Conservation (phyloP, 2,329 filamentous ascomycete species). For the Stachybotrys chartarum region DNA sequence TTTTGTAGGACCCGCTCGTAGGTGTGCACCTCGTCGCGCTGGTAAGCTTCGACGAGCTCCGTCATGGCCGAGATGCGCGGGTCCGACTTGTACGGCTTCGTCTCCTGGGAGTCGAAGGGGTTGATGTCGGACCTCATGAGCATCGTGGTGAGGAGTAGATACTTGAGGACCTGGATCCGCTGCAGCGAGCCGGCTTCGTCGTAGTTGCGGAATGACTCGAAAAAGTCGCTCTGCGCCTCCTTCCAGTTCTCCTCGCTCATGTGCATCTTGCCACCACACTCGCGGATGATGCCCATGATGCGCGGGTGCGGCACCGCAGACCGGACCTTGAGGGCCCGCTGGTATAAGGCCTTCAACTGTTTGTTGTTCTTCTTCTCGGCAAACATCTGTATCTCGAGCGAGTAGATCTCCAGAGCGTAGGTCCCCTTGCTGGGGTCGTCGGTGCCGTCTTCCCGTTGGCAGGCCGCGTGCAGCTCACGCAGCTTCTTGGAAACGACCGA, state of each 20-base stretch:
- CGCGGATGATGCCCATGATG: constrained; percentile 98
- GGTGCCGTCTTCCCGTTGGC: constrained; percentile 76
- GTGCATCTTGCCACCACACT: constrained; percentile 99
- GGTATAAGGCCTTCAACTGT: constrained; percentile 86
- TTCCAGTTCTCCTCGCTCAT: constrained; percentile 99
- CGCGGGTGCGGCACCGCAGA: constrained; percentile 98
- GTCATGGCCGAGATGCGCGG: constrained; percentile 96
- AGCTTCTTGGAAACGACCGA: constrained; percentile 72
- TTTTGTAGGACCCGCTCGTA: constrained; percentile 84
- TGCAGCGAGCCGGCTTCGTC: constrained; percentile 96
- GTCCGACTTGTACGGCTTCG: constrained; percentile 95
- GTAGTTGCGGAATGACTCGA: constrained; percentile 98
- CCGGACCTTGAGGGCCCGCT: constrained; percentile 81
- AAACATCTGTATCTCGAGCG: constrained; percentile 97
- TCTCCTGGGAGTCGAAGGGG: constrained; percentile 97
- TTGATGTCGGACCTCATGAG: constrained; percentile 98
- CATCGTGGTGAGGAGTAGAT: constrained; percentile 94
- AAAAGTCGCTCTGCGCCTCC: constrained; percentile 93
- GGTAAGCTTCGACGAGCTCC: constrained; percentile 91
- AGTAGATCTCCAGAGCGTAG: constrained; percentile 91
- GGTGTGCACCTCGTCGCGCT: constrained; percentile 84
- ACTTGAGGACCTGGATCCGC: constrained; percentile 94
- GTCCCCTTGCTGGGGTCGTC: constrained; percentile 95
- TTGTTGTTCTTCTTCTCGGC: constrained; percentile 97
- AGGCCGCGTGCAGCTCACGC: constrained; percentile 80